phyloP scores from a whole-genome alignment of 1,284 basidiomycete species.

The Trametes polyzona region DNA sequence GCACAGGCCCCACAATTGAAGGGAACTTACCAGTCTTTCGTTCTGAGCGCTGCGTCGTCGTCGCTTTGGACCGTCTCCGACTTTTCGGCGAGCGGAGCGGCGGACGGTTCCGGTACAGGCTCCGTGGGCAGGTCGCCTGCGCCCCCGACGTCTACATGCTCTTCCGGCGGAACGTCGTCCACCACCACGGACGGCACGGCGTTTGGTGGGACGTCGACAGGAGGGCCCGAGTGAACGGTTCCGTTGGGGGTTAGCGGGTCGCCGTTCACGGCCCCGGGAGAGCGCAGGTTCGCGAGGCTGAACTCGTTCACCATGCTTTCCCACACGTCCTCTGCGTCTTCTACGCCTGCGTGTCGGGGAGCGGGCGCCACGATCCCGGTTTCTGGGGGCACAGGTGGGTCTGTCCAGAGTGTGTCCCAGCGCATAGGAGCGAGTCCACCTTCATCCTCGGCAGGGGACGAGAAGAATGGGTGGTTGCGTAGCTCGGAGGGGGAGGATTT shows the following conservation, averaged over 20 bases:
- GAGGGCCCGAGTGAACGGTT: not conserved
- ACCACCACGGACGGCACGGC: conserved; percentile 1
- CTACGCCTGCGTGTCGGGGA: not conserved
- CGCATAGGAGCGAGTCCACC: not conserved
- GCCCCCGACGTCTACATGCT: not conserved
- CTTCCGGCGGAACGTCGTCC: not conserved
- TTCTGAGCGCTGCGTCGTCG: too few relatives aligned
- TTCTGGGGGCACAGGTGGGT: conserved; percentile 13
- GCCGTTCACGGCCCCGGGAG: conserved; percentile 5
- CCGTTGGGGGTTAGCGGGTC: conserved; percentile 1
- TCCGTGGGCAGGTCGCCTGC: too few relatives aligned
- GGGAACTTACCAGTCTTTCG: conserved; percentile 17
- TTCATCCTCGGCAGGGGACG: not conserved
- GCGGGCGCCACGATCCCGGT: conserved; percentile 20
- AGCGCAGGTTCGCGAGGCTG: conserved; percentile 16
- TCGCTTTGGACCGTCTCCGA: too few relatives aligned
- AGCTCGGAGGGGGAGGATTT: conserved; percentile 24
- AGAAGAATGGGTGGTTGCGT: conserved; percentile 20
- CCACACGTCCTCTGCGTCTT: conserved; percentile 19
- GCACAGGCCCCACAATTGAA: too few relatives aligned
- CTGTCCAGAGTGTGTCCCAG: conserved; percentile 26
- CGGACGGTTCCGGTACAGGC: not conserved
- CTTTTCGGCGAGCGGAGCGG: conserved; percentile 3
- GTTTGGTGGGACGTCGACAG: conserved; percentile 14
- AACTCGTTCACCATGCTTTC: conserved; percentile 24